Evolutionary conservation across 1,139 yeast genomes (phyloP), one percentile per base, ranked within the genome.

Genomic region (Chernovozyma sophiae-reginae): DNA sequence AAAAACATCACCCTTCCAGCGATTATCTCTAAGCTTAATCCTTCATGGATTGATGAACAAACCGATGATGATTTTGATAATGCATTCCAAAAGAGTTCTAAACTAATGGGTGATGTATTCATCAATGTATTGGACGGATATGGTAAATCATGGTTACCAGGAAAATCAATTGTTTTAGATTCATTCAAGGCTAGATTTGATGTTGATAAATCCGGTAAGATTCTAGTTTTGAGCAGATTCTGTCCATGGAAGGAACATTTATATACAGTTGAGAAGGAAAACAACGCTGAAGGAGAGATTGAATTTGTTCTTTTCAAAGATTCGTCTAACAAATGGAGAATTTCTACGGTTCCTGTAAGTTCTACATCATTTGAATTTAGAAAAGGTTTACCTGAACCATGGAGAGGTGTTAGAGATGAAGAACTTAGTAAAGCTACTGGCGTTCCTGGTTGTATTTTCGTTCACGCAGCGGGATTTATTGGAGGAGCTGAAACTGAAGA

Each of bases 171-270:
- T 32, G 97, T 92, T 25, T 73, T 74, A 47, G 63, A 68, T n/a
- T 89, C 96, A 0, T 76, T 87, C 49, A 65, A 66, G 4, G 51
- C 62, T 15, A 71, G 92, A 59, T 65, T 63, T 36, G 62, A 73
- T 3, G 72, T 72, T 30, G 81, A 82, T 49, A 49, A 63, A 41
- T 71, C 82, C 20, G 96, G 96, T 23, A 77, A 81, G 46, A 81
- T 92, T 34, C 55, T 94, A 12, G 71, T 86, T 3, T 72, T 92
- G 46, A 79, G 76, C 16, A 74, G 73, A 45, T 86, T 82, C 56
- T 85, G 89, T 41, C 95, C 96, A 36, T 92, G 98, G 98, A 90
- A 89, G 60, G 96, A 87, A 52, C 97, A 92, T 56, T 67, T 92
- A 38, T 86, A 81, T 55, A 69, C 70, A 29, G 72, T 87, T 46